phyloP scores from a whole-genome alignment of 257 asterid genomes.

The Salvia hispanica region DNA sequence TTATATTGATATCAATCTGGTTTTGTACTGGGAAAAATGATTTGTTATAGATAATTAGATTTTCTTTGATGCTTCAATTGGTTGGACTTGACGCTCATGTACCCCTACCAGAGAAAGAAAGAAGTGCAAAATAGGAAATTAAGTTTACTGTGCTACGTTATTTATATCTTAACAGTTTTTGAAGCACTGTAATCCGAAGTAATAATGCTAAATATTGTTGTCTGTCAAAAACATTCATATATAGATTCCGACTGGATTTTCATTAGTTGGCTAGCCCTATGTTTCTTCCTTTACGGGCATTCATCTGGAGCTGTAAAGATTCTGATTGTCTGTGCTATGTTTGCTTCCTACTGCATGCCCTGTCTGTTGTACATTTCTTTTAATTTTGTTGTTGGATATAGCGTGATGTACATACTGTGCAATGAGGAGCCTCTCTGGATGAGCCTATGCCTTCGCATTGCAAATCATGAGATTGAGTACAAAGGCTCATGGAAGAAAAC shows the following conservation, averaged over 20 bases:
- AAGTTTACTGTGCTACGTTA: not conserved
- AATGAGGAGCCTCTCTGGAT: slow-evolving; percentile 98
- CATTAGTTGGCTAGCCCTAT: slow-evolving; percentile 11
- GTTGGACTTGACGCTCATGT: not conserved
- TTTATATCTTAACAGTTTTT: not conserved
- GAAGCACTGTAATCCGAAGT: not conserved
- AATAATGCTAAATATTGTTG: not conserved
- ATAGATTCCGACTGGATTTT: slow-evolving; percentile 5
- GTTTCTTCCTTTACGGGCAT: not conserved
- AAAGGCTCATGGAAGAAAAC: slow-evolving; percentile 98
- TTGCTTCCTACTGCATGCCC: slow-evolving; percentile 9
- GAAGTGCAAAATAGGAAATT: not conserved
- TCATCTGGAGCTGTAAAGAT: slow-evolving; percentile 12
- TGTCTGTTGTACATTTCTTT: slow-evolving; percentile 10
- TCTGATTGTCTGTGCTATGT: slow-evolving; percentile 16
- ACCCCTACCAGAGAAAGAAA: slow-evolving; percentile 1
- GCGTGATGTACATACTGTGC: slow-evolving; percentile 91
- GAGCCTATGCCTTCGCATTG: slow-evolving; percentile 65
- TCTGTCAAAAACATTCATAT: slow-evolving; percentile 8
- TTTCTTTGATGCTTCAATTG: not conserved
- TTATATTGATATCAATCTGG: slow-evolving; percentile 1
- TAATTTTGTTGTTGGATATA: slow-evolving; percentile 42
- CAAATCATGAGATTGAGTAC: slow-evolving; percentile 78
- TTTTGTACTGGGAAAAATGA: not conserved
- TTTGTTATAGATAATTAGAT: not conserved